Evolutionary conservation across 2,329 filamentous ascomycete species (phyloP).

Genomic region (Venturia effusa): DNA sequence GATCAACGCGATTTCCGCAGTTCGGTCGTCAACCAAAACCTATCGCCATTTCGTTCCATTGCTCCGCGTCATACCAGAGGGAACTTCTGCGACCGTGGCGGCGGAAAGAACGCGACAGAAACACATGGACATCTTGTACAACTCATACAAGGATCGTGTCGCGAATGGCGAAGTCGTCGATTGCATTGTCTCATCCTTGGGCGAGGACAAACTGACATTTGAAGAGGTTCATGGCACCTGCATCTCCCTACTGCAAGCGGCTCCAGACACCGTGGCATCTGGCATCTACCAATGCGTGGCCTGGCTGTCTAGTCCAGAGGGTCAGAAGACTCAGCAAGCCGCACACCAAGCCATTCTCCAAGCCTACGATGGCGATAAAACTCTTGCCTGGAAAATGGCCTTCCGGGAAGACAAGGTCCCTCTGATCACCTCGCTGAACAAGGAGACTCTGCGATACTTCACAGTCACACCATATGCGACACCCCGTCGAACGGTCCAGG

Average conservation of each 20-base stretch:
- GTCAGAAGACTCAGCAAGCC: conserved; percentile 12
- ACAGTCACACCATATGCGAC: conserved; percentile 16
- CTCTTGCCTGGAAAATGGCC: conserved; percentile 15
- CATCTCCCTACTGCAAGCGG: conserved; percentile 18
- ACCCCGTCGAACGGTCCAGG: conserved; percentile 14
- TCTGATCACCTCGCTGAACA: conserved; percentile 16
- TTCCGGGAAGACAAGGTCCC: conserved; percentile 18
- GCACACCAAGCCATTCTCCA: conserved; percentile 14
- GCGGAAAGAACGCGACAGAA: conserved; percentile 13
- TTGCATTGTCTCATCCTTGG: conserved; percentile 15
- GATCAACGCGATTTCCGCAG: conserved; percentile 17
- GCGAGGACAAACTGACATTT: conserved; percentile 15
- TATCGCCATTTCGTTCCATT: conserved; percentile 18
- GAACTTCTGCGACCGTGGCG: conserved; percentile 11
- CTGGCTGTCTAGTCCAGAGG: conserved; percentile 16
- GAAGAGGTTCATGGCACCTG: conserved; percentile 19
- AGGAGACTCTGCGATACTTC: conserved; percentile 17
- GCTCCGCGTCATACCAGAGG: conserved; percentile 14
- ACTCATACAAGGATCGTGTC: conserved; percentile 12
- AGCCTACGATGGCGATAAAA: conserved; percentile 16
- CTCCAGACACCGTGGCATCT: conserved; percentile 17
- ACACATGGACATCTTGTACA: conserved; percentile 13
- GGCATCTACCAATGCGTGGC: conserved; percentile 16
- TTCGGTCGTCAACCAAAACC: conserved; percentile 17
- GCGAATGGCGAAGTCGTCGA: conserved; percentile 14